Evolutionary conservation across 2,329 filamentous ascomycete genomes (phyloP), one percentile per base, ranked within the genome.

Genomic region (Aureobasidium musti): DNA sequence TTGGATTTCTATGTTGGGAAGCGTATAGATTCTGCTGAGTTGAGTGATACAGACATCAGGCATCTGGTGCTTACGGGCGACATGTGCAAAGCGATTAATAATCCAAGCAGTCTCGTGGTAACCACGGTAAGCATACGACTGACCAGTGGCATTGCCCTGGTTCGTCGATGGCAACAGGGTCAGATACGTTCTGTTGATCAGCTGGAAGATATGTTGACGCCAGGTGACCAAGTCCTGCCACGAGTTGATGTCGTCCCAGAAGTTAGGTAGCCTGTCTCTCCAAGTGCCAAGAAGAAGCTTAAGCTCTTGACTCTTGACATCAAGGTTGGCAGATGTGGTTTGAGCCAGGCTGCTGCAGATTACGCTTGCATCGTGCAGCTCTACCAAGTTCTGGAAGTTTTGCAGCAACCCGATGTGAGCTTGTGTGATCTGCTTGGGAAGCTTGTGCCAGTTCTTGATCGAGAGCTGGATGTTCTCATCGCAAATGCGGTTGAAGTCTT

Each of bases 61-160:
- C 72, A 99, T 87, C 72, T 91, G 94, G 78, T 99, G 95, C 82
- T 99, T 99, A 67, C 95, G 89, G 56, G 95, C 95, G 49, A 99
- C 95, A 75, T 99, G 95, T 0, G 95, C 96, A 74, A 99, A 99
- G 21, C 95, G 87, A 77, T 99, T 99, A 79, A 99, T 99, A 72
- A 99, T 99, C 95, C 95, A 99, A 2, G 95, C 95, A 14, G 95
- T 99, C 80, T 99, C 95, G 74, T 99, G 95, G 75, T 97, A 99
- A 30, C 95, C 95, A 52, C 95, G 88, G 76, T 99, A 99, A 0
- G 95, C 95, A 77, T 95, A 98, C 0, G 93, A 97, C 56, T 94
- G 94, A 67, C 92, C 92, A 65, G 91, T 91, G 1, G 92, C 87
- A 72, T 92, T 95, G 75, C 74, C 77, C 49, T 90, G 89, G 28